Evolutionary conservation across 1,139 yeast species (phyloP).

Genomic region (Lodderomyces oxycetoniae): DNA sequence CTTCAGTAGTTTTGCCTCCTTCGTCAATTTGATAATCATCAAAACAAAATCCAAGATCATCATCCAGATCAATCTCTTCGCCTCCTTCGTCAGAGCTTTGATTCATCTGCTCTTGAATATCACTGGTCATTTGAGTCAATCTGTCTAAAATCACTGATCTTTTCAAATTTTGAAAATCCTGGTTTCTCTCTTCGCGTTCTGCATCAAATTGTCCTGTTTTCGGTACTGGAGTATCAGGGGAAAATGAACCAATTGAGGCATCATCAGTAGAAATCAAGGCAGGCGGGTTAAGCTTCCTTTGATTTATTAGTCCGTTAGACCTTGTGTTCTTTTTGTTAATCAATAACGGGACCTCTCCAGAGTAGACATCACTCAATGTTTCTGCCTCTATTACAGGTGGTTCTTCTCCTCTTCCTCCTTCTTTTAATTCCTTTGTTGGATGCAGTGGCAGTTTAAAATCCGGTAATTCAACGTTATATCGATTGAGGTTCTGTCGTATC

Average conservation of each 20-base stretch:
- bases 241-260: conserved; percentile 32
- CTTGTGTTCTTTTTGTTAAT: conserved; percentile 25
- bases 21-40: conserved; percentile 11
- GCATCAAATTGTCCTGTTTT: too few relatives aligned
- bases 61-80: conserved; percentile 5
- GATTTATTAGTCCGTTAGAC: background rate
- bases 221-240: conserved; percentile 43
- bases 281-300: too few relatives aligned
- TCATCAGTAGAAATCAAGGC: too few relatives aligned
- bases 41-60: conserved; percentile 15
- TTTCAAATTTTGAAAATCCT: conserved; percentile 21
- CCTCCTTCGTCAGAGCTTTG: conserved; percentile 16
- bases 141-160: conserved; percentile 39
- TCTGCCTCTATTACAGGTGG: conserved; percentile 24
- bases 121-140: conserved; percentile 38
- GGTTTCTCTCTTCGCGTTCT: too few relatives aligned
- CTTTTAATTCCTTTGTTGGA: too few relatives aligned
- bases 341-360: conserved; percentile 35
- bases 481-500: conserved; percentile 11
- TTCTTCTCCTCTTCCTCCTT: conserved; percentile 20
- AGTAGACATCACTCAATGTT: conserved; percentile 41
- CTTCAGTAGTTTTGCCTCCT: background rate
- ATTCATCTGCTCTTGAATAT: conserved; percentile 33
- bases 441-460: conserved; percentile 7
- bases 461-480: conserved; percentile 8